A percentile compares a stretch with the other conserved stretches of the same genome.
These are phyloP conservation scores for Dipodascus albidus DNA, from an alignment of 805 yeast species.

Conservation along the genomic window DNA sequence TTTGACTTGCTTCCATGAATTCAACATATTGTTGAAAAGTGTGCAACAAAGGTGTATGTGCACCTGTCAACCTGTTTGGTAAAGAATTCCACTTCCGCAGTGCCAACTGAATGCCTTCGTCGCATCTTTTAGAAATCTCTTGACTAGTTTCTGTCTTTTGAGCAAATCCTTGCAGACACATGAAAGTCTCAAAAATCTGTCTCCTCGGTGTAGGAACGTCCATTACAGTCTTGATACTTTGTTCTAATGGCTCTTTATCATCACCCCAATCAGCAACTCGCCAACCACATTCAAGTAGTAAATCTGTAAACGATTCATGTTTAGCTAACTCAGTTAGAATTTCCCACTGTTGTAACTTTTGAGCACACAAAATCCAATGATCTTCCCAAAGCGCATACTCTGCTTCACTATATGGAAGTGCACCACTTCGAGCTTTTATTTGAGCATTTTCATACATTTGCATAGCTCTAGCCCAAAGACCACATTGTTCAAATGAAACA, in stretches of 20 bases:
- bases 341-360: conserved; percentile 97
- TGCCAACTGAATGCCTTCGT: conserved; percentile 91
- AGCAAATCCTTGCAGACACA: conserved; percentile 85
- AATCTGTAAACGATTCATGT: conserved; percentile 94
- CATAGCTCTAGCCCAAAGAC: conserved; percentile 89
- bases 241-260: conserved; percentile 89
- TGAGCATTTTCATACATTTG: conserved; percentile 94
- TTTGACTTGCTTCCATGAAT: conserved; percentile 93
- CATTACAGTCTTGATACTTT: conserved; percentile 90
- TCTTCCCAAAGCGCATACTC: conserved; percentile 98
- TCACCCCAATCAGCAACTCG: conserved; percentile 97
- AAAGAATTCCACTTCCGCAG: conserved; percentile 87
- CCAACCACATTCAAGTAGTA: conserved; percentile 98
- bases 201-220: conserved; percentile 98
- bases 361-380: conserved; percentile 96
- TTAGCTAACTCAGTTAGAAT: conserved; percentile 90
- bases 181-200: conserved; percentile 88
- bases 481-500: conserved; percentile 86
- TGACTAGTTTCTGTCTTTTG: conserved; percentile 80
- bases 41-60: conserved; percentile 84
- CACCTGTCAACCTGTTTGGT: conserved; percentile 61
- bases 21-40: conserved; percentile 96
- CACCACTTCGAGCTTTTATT: conserved; percentile 91
- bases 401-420: conserved; percentile 86
- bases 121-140: conserved; percentile 77